A percentile compares a stretch with the other conserved stretches of the same genome.
Evolutionary conservation across 1,139 yeast genomes (phyloP).

Genomic region (Yamadazyma epiphylla): DNA sequence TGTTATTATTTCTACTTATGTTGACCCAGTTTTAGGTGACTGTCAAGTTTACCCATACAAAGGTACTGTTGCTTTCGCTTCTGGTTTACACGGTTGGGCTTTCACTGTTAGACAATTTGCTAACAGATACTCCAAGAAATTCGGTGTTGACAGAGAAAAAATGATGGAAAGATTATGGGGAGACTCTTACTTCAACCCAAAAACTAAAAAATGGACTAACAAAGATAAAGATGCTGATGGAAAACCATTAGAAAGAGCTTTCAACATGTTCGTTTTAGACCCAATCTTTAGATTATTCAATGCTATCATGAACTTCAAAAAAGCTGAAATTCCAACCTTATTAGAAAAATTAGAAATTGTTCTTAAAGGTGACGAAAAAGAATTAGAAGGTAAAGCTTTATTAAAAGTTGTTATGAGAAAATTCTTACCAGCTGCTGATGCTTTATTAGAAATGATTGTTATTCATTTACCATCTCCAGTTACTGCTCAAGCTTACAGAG

Average conservation of each 20-base stretch:
- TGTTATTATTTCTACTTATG: conserved; percentile 95
- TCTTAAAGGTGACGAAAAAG: conserved; percentile 94
- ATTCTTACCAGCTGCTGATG: conserved; percentile 99
- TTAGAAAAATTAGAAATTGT: conserved; percentile 88
- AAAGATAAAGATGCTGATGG: conserved; percentile 96
- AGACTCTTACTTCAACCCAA: conserved; percentile 99
- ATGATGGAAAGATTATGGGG: conserved; percentile 99
- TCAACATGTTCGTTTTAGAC: conserved; percentile 98
- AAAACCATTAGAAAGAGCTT: conserved; percentile 95
- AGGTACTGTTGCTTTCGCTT: conserved; percentile 99
- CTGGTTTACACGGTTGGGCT: conserved; percentile 99
- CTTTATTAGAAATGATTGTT: conserved; percentile 97
- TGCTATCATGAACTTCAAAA: conserved; percentile 57
- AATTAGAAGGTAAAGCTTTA: conserved; percentile 97
- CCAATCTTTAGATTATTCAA: conserved; percentile 86
- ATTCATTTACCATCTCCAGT: conserved; percentile 99
- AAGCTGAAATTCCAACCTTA: conserved; percentile 88
- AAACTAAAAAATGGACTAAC: conserved; percentile 99
- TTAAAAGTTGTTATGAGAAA: conserved; percentile 99
- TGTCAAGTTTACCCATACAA: conserved; percentile 97
- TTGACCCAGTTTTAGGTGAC: conserved; percentile 89
- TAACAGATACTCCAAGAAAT: conserved; percentile 96
- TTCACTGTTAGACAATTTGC: conserved; percentile 99
- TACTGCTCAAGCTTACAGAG: conserved; percentile 99
- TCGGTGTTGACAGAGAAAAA: conserved; percentile 97